phyloP scores from a whole-genome alignment of 2,329 filamentous ascomycete species.

The Exophiala viscosa region DNA sequence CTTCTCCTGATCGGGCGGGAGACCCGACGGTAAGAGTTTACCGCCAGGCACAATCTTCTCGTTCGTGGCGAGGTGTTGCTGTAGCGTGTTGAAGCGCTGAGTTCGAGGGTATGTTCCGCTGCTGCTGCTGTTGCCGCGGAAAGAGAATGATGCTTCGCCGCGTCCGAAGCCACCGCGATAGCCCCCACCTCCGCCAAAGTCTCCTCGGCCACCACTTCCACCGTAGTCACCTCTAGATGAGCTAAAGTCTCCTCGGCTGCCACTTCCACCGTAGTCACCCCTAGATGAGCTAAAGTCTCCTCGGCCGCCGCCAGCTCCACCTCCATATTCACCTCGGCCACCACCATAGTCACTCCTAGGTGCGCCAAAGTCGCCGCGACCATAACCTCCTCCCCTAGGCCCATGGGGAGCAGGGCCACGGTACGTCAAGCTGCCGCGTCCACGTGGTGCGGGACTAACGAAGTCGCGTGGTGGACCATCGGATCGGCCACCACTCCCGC shows the following conservation, averaged over 20 bases:
- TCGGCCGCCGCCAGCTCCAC: background rate
- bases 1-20: conserved; percentile 41
- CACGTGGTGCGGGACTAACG: conserved; percentile 34
- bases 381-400: conserved; percentile 29
- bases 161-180: conserved; percentile 15
- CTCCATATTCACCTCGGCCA: conserved; percentile 8
- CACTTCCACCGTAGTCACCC: background rate
- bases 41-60: conserved; percentile 42
- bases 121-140: conserved; percentile 36
- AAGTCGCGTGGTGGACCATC: conserved; percentile 30
- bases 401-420: conserved; percentile 36
- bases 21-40: conserved; percentile 35
- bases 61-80: conserved; percentile 34
- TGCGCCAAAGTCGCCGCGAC: conserved; percentile 12
- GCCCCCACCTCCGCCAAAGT: conserved; percentile 2
- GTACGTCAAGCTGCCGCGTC: conserved; percentile 28
- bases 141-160: conserved; percentile 32
- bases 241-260: conserved; percentile 10
- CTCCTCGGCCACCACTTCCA: conserved; percentile 4
- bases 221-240: conserved; percentile 8
- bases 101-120: conserved; percentile 38
- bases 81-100: conserved; percentile 37
- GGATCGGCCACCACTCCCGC: conserved; percentile 36
- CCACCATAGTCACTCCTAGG: conserved; percentile 4
- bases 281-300: no score